Conservation (phyloP, 1,284 basidiomycete genomes). For the Heterobasidion irregulare region DNA sequence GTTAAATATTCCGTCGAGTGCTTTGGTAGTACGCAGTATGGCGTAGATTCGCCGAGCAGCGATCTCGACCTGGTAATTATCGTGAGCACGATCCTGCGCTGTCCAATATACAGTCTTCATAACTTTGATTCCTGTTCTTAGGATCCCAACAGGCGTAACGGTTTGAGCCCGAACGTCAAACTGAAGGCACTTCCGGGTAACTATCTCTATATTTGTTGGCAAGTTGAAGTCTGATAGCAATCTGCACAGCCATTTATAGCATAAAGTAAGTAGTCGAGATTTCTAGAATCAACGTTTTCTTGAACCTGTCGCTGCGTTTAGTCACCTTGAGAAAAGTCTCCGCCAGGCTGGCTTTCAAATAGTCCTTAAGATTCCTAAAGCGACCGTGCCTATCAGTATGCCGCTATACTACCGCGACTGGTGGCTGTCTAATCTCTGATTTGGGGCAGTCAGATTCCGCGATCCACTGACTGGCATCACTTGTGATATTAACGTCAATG, state of each 20-base stretch:
- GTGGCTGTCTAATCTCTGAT: not conserved
- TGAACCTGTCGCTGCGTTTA: conserved; percentile 9
- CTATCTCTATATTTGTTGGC: conserved; percentile 6
- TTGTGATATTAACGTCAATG: conserved; percentile 54
- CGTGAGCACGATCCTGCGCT: conserved; percentile 21
- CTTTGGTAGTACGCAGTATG: conserved; percentile 45
- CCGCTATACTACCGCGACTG: not conserved
- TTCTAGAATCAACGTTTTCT: not conserved
- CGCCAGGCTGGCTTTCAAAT: conserved; percentile 26
- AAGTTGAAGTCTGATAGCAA: too few relatives aligned
- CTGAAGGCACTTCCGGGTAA: conserved; percentile 20
- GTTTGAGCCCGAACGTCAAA: conserved; percentile 23
- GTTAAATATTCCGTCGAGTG: conserved; percentile 25
- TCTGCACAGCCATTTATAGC: conserved; percentile 7
- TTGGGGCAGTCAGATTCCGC: conserved; percentile 39
- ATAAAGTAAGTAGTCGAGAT: conserved; percentile 4
- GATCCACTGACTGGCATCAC: conserved; percentile 33
- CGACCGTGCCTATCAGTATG: conserved; percentile 46
- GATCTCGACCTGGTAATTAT: conserved; percentile 44
- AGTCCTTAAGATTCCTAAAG: conserved; percentile 23
- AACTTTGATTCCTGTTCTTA: conserved; percentile 11
- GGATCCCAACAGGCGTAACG: conserved; percentile 29
- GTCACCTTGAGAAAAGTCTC: conserved; percentile 24
- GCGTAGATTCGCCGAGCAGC: conserved; percentile 27
- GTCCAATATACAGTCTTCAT: not conserved